These are phyloP conservation scores for Bassia scoparia DNA, from an alignment of 148 eudicot genomes.

Conservation along the genomic window DNA sequence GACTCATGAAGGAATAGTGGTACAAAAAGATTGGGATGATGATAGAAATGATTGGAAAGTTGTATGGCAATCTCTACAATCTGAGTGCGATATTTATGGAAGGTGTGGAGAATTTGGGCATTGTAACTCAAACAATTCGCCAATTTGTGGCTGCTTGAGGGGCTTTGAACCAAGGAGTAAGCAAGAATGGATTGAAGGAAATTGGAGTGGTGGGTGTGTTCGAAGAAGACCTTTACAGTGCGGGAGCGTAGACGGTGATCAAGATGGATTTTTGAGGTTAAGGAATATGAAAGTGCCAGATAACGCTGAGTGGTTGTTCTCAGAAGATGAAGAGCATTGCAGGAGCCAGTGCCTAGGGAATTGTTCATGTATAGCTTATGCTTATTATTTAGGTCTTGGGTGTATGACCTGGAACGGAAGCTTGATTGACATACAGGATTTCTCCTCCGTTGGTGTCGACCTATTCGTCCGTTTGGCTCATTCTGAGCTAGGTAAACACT, in stretches of 20 bases:
- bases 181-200: constrained; percentile 39
- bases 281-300: constrained; percentile 40
- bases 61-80: constrained; percentile 8
- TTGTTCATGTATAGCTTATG: constrained; percentile 46
- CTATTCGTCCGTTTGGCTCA: constrained; percentile 10
- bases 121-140: constrained; percentile 27
- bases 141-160: constrained; percentile 42
- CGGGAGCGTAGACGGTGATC: constrained; percentile 9
- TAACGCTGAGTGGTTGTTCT: constrained; percentile 5
- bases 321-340: constrained; percentile 26
- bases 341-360: constrained; percentile 25
- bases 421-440: constrained; percentile 38
- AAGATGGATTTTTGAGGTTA: constrained; percentile 43
- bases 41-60: not conserved
- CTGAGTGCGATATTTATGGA: constrained; percentile 39
- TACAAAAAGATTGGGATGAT: constrained; percentile 16
- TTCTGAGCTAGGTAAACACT: not conserved
- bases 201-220: constrained; percentile 51
- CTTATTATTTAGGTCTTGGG: constrained; percentile 30
- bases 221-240: constrained; percentile 36
- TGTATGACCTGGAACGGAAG: constrained; percentile 45
- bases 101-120: constrained; percentile 46
- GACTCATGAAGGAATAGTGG: constrained; percentile 17
- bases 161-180: constrained; percentile 37
- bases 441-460: constrained; percentile 20